Conservation (phyloP, 2,329 filamentous ascomycete genomes). For the Aspergillus novoparasiticus region DNA sequence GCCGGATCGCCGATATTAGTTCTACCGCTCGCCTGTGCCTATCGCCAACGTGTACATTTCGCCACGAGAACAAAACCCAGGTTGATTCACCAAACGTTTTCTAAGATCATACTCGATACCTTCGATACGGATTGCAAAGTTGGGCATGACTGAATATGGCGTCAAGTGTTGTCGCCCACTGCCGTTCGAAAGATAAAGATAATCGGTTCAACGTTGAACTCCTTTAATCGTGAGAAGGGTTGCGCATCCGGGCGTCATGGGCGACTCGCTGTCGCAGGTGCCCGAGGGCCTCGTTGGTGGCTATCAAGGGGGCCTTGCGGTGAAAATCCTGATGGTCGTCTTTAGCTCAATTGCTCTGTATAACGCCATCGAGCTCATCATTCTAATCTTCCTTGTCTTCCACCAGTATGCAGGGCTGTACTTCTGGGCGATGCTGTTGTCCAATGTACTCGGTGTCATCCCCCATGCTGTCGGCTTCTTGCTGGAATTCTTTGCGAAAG, state of each 20-base stretch:
- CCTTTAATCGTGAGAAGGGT: neutral
- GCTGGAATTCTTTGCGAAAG: conserved; percentile 40
- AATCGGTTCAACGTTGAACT: neutral
- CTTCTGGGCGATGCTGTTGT: conserved; percentile 45
- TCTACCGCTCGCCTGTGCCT: neutral
- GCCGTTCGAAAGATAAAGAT: neutral
- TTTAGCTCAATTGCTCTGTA: conserved; percentile 45
- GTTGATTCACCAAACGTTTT: neutral
- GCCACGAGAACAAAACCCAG: too few species aligned
- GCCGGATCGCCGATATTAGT: neutral
- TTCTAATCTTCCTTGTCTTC: conserved; percentile 42
- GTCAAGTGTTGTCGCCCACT: too few species aligned
- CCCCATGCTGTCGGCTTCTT: conserved; percentile 44
- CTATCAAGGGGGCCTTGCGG: conserved; percentile 25
- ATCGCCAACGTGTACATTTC: neutral
- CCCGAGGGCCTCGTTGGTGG: conserved; percentile 34
- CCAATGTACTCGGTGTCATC: conserved; percentile 38
- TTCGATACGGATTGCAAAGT: neutral
- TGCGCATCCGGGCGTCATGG: conserved; percentile 8
- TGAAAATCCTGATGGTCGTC: conserved; percentile 34
- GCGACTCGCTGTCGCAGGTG: conserved; percentile 19
- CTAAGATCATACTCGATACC: neutral
- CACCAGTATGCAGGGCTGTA: conserved; percentile 41
- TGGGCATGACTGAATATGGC: neutral
- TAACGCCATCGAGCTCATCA: conserved; percentile 51